Evolutionary conservation across 805 yeast genomes (phyloP), one percentile per base, ranked within the genome.

Genomic region (Kodamaea lidongshanica): DNA sequence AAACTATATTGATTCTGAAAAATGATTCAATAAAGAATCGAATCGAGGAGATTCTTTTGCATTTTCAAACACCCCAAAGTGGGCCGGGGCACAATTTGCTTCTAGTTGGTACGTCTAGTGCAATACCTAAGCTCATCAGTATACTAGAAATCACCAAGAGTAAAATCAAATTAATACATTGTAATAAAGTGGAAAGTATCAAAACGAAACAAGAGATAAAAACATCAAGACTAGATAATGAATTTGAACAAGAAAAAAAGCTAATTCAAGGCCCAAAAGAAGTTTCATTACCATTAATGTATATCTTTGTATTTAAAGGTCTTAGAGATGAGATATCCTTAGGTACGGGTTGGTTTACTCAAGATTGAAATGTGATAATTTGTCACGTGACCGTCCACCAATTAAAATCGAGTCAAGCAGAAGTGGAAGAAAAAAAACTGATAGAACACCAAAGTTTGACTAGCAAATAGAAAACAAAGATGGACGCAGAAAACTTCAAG

Each of bases 401-500:
- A 31, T 31, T 19, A 31, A 25, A 31, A 31, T 16, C 25, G 25
- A 21, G 18, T 31, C n/a, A 20, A 20, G 23, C n/a, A 20, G 23
- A 12, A 6, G 23, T 13, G 23, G n/a, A 20, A 13, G 25, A 22
- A 31, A 31, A 31, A 31, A 31, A 14, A 6, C n/a, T 20, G 23
- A 13, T n/a, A n/a, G n/a, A n/a, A 24, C 13, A 19, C 14, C 18
- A 20, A 21, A 19, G 15, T 24, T 14, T 16, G 16, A 22, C 11
- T 34, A n/a, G n/a, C n/a, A n/a, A n/a, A n/a, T n/a, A n/a, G n/a
- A 40, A 24, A 18, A 40, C 48, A 54, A 54, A 54, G 32, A 38
- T 51, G 28, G 54, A 48, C 46, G 42, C 46, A 30, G 54, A 45
- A 27, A 50, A 40, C 41, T 51, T 51, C 42, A 50, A 51, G 48